Percentiles rank a stretch among this genome's conserved stretches.
These are phyloP conservation scores for Chalciporus chontae DNA, from an alignment of 768 basidiomycete species.

Conservation along the genomic window DNA sequence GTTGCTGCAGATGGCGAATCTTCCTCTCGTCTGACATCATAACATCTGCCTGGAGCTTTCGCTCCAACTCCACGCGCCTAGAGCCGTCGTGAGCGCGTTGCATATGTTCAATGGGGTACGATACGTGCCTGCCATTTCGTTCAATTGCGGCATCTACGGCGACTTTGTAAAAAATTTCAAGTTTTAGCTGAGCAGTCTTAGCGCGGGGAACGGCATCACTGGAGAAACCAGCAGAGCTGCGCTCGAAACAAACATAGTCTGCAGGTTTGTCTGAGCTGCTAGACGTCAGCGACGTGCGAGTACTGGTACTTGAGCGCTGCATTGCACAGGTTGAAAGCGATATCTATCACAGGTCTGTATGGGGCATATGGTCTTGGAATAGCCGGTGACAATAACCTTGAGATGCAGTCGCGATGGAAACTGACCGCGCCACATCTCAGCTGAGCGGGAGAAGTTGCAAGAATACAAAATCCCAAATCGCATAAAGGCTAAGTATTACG, in stretches of 20 bases:
- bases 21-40: slow-evolving; percentile 82
- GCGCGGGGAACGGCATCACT: slow-evolving; percentile 79
- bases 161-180: slow-evolving; percentile 96
- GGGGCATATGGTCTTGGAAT: not conserved
- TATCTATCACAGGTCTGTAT: too few relatives aligned
- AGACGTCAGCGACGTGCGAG: slow-evolving; percentile 21
- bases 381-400: not conserved
- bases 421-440: not conserved
- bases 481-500: too few relatives aligned
- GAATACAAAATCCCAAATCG: not conserved
- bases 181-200: slow-evolving; percentile 89
- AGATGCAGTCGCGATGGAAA: not conserved
- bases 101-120: not conserved
- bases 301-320: slow-evolving; percentile 32
- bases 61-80: slow-evolving; percentile 87
- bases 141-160: slow-evolving; percentile 95
- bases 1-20: slow-evolving; percentile 73
- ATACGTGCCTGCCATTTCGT: slow-evolving; percentile 76
- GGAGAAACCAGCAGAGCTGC: slow-evolving; percentile 71
- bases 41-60: slow-evolving; percentile 66
- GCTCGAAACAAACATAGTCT: slow-evolving; percentile 93
- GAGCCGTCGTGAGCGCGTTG: slow-evolving; percentile 2
- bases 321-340: slow-evolving; percentile 9
- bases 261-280: slow-evolving; percentile 36
- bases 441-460: too few relatives aligned